Conservation (phyloP, 345 rosid species). For the Toxicodendron radicans region DNA sequence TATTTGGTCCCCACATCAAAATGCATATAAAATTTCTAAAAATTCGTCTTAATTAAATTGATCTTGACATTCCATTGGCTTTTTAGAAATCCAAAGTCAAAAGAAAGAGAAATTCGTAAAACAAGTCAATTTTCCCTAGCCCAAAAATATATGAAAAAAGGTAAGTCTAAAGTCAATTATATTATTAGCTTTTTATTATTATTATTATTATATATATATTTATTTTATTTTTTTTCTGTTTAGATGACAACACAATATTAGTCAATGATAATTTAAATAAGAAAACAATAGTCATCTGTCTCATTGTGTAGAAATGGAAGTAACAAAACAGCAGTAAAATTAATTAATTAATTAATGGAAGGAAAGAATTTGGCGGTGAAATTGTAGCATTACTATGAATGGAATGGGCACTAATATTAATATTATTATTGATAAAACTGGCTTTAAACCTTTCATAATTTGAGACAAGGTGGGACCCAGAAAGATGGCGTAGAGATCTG, state of each 20-base stretch:
- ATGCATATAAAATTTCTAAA: not conserved
- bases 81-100: slow-evolving; percentile 14
- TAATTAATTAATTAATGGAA: too few relatives aligned
- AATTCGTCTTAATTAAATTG: not conserved
- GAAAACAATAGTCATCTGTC: not conserved
- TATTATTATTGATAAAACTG: not conserved
- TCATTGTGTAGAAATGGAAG: not conserved
- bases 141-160: not conserved
- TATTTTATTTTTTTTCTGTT: too few relatives aligned
- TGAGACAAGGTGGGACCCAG: slow-evolving; percentile 37
- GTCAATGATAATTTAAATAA: too few relatives aligned
- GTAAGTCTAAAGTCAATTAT: not conserved
- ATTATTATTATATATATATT: not conserved
- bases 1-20: not conserved
- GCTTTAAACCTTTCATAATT: slow-evolving; percentile 27
- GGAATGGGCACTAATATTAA: too few relatives aligned
- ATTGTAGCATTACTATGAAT: not conserved
- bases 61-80: slow-evolving; percentile 13
- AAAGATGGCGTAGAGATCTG: slow-evolving; percentile 48
- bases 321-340: too few relatives aligned
- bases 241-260: not conserved
- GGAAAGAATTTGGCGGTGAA: too few relatives aligned
- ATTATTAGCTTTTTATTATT: not conserved
- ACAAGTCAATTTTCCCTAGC: not conserved
- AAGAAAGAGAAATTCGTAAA: not conserved